Percentiles rank a stretch among this genome's conserved stretches.
These are phyloP conservation scores for Phialocephala sp. DNA, from an alignment of 2,329 filamentous ascomycete genomes.

Conservation along the genomic window DNA sequence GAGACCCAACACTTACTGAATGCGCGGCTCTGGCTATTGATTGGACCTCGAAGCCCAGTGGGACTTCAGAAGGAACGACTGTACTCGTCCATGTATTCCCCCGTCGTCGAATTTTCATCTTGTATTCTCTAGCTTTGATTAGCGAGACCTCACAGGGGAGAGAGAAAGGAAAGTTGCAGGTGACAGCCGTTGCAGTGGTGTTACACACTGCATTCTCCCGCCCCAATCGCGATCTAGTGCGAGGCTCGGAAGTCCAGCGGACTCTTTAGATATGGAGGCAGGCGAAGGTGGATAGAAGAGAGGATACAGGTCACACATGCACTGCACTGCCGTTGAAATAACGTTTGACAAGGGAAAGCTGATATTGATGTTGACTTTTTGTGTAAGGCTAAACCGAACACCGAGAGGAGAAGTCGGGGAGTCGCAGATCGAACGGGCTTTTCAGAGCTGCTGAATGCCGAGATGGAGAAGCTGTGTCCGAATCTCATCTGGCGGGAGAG, in stretches of 20 bases:
- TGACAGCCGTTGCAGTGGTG: not conserved
- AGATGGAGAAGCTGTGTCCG: too few relatives aligned
- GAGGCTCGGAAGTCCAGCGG: not conserved
- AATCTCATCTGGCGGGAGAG: not conserved
- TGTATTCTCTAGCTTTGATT: not conserved
- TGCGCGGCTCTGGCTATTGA: too few relatives aligned
- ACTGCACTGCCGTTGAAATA: slow-evolving; percentile 5
- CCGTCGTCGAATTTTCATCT: slow-evolving; percentile 1
- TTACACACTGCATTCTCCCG: not conserved
- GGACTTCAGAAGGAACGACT: too few relatives aligned
- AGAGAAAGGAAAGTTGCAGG: not conserved
- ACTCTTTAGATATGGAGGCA: too few relatives aligned
- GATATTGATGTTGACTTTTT: slow-evolving; percentile 4
- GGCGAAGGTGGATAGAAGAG: not conserved
- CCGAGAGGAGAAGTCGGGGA: too few relatives aligned
- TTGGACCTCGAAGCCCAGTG: not conserved
- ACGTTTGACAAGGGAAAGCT: slow-evolving; percentile 1
- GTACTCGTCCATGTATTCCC: not conserved
- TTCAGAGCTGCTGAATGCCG: too few relatives aligned
- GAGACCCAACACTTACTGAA: not conserved
- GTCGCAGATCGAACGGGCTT: too few relatives aligned
- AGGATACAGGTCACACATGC: slow-evolving; percentile 6
- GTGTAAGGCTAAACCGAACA: not conserved
- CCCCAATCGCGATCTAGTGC: not conserved
- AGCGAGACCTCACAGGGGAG: not conserved